phyloP scores from a whole-genome alignment of 768 basidiomycete species.

The Pleurotus pulmonarius region DNA sequence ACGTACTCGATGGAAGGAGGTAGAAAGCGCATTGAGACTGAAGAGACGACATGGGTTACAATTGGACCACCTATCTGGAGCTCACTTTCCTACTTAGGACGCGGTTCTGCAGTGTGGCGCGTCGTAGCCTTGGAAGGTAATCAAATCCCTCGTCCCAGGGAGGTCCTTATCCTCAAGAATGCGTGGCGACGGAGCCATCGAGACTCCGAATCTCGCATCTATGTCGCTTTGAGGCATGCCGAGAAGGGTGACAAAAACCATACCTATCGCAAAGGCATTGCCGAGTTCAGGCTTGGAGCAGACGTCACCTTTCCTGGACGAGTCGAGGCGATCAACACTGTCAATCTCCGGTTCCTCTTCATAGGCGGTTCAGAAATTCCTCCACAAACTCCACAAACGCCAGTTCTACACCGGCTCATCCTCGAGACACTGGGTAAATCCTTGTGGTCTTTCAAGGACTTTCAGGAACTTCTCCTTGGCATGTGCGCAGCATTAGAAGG shows the following conservation, averaged over 20 bases:
- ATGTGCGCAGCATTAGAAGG: slow-evolving; percentile 15
- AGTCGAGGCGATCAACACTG: background rate
- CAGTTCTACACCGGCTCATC: slow-evolving; percentile 14
- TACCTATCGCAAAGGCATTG: slow-evolving; percentile 7
- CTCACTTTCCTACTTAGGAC: slow-evolving; percentile 14
- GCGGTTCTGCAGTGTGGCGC: slow-evolving; percentile 13
- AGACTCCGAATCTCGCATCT: slow-evolving; percentile 13
- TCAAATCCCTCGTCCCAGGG: background rate
- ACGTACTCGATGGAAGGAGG: background rate
- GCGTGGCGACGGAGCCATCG: slow-evolving; percentile 13
- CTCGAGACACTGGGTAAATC: slow-evolving; percentile 44
- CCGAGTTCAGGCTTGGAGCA: slow-evolving; percentile 13
- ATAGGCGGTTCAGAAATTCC: background rate
- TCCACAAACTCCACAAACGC: background rate
- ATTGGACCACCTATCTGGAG: slow-evolving; percentile 17
- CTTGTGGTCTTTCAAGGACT: background rate
- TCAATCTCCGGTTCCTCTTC: slow-evolving; percentile 3
- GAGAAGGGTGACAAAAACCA: background rate
- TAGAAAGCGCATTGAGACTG: slow-evolving; percentile 2
- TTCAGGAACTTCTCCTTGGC: background rate
- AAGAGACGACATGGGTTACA: slow-evolving; percentile 11
- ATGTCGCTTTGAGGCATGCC: slow-evolving; percentile 6
- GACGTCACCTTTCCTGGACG: slow-evolving; percentile 13
- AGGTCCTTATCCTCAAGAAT: slow-evolving; percentile 12
- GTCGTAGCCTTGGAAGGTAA: background rate